Evolutionary conservation across 345 rosid genomes (phyloP), one percentile per base, ranked within the genome.

Genomic region (Eucalyptus erythrocorys): DNA sequence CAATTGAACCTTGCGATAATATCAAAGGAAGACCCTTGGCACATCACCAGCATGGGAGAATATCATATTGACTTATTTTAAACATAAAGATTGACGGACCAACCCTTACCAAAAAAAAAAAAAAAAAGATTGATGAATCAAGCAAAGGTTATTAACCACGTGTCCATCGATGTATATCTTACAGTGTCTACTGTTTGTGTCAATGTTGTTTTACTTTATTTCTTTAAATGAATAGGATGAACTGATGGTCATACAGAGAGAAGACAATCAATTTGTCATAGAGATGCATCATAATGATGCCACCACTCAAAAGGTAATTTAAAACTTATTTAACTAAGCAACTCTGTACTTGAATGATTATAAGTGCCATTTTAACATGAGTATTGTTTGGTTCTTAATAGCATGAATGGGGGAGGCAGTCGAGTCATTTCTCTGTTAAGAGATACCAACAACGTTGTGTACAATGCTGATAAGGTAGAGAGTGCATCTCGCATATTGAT

Each of bases 381-480:
- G 79, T 34, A 66, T 66, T 32, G 11, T 16, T 68, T 32, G 21
- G 42, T 1, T 15, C 42, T 66, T 66, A 4, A 8, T 4, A 16
- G 79, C 79, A 8, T 66, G 79, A 34, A 66, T 8, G 11, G 40
- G 6, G 42, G 34, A 16, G 79, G 6, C 21, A 15, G 22, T 53
- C 10, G 57, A 2, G 53, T 6, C 53, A 50, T 50, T 50, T 50
- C 53, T 50, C 53, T 50, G 53, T 50, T 16, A 50, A 50, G 21
- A 50, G 53, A 50, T 16, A 50, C 53, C 8, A 49, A 50, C 21
- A 6, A 50, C 0, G 21, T 6, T 0, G 21, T 50, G 53, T 0
- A 0, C 53, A 6, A 50, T 15, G 53, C 53, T 50, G 53, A 50
- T 50, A 50, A 50, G 53, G 53, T 50, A 50, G 53, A 50, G 53